phyloP scores from a whole-genome alignment of 2,329 filamentous ascomycete species.

The Pseudogymnoascus sp. region DNA sequence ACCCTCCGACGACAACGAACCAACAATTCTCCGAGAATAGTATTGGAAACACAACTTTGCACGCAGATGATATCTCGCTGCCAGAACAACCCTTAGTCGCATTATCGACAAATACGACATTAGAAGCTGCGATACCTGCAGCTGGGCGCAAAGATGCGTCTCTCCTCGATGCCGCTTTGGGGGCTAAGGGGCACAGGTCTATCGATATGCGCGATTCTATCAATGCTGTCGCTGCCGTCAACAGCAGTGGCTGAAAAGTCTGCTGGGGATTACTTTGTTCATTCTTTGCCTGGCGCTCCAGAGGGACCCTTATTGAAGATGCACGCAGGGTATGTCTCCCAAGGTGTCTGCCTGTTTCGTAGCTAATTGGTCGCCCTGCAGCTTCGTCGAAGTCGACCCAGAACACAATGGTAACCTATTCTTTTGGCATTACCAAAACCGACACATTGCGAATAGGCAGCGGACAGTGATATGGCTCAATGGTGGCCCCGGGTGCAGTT shows the following conservation, averaged over 20 bases:
- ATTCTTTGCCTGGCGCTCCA: constrained; percentile 76
- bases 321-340: constrained; percentile 78
- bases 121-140: background rate
- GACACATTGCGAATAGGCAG: constrained; percentile 86
- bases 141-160: constrained; percentile 1
- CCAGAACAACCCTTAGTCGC: background rate
- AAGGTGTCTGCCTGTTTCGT: constrained; percentile 6
- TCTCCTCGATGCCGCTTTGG: background rate
- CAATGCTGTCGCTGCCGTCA: constrained; percentile 38
- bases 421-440: constrained; percentile 97
- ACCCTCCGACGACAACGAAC: background rate
- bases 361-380: constrained; percentile 32
- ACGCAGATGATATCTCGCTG: background rate
- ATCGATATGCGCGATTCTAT: constrained; percentile 30
- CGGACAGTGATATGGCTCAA: constrained; percentile 96
- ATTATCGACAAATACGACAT: background rate
- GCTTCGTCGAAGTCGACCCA: constrained; percentile 83
- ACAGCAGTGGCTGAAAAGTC: constrained; percentile 43
- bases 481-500: constrained; percentile 93
- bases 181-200: constrained; percentile 1
- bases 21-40: background rate
- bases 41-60: background rate
- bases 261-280: constrained; percentile 85
- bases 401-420: constrained; percentile 89
- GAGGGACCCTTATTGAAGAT: constrained; percentile 77